Evolutionary conservation across 306 rosid genomes (phyloP), one percentile per base, ranked within the genome.

Genomic region (Phaseolus lunatus): DNA sequence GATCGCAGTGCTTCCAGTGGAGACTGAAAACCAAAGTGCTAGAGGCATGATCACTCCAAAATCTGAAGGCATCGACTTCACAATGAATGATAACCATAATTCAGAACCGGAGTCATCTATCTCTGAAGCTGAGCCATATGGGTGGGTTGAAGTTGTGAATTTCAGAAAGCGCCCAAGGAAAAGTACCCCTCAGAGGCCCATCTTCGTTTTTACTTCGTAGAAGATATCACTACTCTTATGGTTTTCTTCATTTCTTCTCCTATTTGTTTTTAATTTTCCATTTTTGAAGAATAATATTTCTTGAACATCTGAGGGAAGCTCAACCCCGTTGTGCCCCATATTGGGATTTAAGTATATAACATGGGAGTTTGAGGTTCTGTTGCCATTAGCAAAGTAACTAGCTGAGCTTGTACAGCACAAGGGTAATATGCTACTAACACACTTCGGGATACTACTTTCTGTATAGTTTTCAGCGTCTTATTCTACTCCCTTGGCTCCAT

Each of bases 81-180:
- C 87, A 43, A 80, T 77, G 64, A 81, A 80, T 78, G 89, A 82
- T 43, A 86, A 76, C 61, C 85, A 44, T 27, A 78, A 82, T 69
- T 82, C 89, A 2, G 96, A 95, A 77, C 84, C 92, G 0, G 97
- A 95, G 70, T 87, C 92, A 65, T 80, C 89, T 14, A 87, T 95
- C 45, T 88, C 99, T 1, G 82, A 91, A 72, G 94, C 92, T n/a
- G 96, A 94, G 76, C 88, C 96, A 23, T 76, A 77, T 19, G 99
- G 87, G 67, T 91, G 88, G 83, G 83, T 88, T 47, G 89, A 83
- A 58, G 86, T 80, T 9, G 85, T 89, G 88, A 89, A 90, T 84
- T 92, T 91, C 71, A 90, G 92, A 81, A 95, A 83, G 85, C 84
- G 90, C 72, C 88, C 88, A 78, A 89, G 90, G 88, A 95, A 95